Percentiles rank a stretch among this genome's conserved stretches.
Evolutionary conservation across 306 rosid species (phyloP).

Genomic region (Begonia loranthoides): DNA sequence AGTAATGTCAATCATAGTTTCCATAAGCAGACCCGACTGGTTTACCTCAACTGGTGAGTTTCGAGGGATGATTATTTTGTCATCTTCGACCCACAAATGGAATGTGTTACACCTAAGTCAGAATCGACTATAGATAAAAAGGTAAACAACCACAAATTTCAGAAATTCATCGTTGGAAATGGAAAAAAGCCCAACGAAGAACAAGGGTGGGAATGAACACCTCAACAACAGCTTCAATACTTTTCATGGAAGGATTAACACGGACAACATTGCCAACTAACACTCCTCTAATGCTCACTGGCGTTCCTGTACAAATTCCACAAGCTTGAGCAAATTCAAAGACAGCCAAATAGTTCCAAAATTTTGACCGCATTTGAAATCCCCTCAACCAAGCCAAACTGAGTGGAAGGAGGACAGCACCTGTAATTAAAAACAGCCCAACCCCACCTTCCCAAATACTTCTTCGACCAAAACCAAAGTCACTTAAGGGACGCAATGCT

Average conservation of each 20-base stretch:
- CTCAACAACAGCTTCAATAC: constrained; percentile 81
- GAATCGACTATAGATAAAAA: too few relatives aligned
- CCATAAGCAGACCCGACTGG: constrained; percentile 99
- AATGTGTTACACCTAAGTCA: too few relatives aligned
- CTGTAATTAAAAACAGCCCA: constrained; percentile 72
- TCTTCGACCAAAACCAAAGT: constrained; percentile 78
- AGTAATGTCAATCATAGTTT: constrained; percentile 74
- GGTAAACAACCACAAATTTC: too few relatives aligned
- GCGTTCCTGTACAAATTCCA: constrained; percentile 81
- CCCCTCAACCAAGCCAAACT: constrained; percentile 88
- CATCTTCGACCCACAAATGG: constrained; percentile 67
- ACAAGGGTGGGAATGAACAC: too few relatives aligned
- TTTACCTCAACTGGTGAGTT: constrained; percentile 86
- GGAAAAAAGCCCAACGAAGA: too few relatives aligned
- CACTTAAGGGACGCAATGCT: constrained; percentile 63
- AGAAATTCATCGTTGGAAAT: too few relatives aligned
- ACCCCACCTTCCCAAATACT: constrained; percentile 98
- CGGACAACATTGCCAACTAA: constrained; percentile 78
- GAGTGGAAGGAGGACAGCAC: constrained; percentile 63
- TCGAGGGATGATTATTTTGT: constrained; percentile 74
- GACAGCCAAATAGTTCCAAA: constrained; percentile 65
- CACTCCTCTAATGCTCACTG: constrained; percentile 88
- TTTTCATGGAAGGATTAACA: constrained; percentile 70
- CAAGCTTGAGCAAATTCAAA: constrained; percentile 84
- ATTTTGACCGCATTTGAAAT: constrained; percentile 59